These are phyloP conservation scores for Chimonanthus salicifolius DNA, from an alignment of 164 flowering plant species.

Conservation along the genomic window DNA sequence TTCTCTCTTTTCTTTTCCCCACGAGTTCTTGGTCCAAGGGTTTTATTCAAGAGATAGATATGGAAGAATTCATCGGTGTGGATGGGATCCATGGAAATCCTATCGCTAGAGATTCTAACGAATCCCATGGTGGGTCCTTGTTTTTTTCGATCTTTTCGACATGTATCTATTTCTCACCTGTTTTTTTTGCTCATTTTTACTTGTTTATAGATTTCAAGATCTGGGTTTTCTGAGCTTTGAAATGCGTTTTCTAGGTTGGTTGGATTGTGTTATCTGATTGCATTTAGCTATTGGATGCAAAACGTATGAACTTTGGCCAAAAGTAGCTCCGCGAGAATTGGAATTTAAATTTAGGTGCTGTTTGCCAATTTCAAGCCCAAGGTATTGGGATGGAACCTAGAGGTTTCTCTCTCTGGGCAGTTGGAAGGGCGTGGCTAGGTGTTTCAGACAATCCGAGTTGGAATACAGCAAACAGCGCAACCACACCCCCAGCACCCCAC, in stretches of 20 bases:
- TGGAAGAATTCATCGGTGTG: neutral
- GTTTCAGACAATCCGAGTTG: no score
- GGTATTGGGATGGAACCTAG: no score
- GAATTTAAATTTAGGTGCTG: neutral
- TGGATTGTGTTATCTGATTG: neutral
- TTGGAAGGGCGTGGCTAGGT: no score
- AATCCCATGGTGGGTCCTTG: neutral
- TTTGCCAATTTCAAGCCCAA: no score
- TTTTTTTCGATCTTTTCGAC: neutral
- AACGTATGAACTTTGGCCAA: neutral
- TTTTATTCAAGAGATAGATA: neutral
- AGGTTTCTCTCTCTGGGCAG: no score
- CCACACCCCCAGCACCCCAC: no score
- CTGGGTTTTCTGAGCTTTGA: neutral
- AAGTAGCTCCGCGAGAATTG: neutral
- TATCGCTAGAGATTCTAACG: neutral
- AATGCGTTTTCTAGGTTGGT: neutral
- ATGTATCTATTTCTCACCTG: no score
- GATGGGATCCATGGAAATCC: neutral
- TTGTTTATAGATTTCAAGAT: neutral
- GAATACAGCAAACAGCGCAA: no score
- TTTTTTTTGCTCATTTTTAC: neutral
- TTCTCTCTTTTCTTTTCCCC: neutral
- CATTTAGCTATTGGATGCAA: neutral
- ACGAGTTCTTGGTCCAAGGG: neutral